Base-by-base conservation (phyloP, 2,329 filamentous ascomycete genomes). In the Stachybotrys chartarum region DNA sequence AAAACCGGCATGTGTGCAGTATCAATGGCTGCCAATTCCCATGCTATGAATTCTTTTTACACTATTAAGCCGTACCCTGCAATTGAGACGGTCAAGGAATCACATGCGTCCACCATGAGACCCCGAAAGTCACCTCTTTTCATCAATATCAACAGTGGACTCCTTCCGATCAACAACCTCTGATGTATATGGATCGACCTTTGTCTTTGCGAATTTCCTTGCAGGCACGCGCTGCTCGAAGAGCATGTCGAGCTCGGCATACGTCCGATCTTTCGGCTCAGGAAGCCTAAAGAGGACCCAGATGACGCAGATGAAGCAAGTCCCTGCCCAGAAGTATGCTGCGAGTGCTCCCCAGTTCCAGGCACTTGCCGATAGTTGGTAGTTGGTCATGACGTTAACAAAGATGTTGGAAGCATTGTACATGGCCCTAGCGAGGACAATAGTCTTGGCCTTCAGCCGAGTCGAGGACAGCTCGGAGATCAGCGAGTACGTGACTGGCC, bases 401-500 rank as follows among this genome's bases (percentile, higher is more conserved):
- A 79, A 72, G 31, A 83, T 79, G 58, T 77, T 77, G 63, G 72
- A 72, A 11, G 79, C 69, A 52, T 82, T 70, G 55, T 70, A 70
- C 0, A 65, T 66, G 0, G 68, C 64, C 12, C 79, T 71, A 1
- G 78, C 76, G 51, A 83, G 67, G 3, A 80, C 78, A 12, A 82
- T 77, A 1, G 79, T 81, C 69, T 82, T 81, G 32, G 75, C 72
- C 57, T 79, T 77, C 44, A 83, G 74, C 8, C 80, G 73, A 1
- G 77, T 78, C 0, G 79, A 81, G 0, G 79, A 79, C 5, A 78
- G 72, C 59, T 83, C 81, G 0, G 79, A 75, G 11, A 81, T 62
- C 31, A 83, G 67, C 1, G 74, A 73, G 64, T 81, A 83, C 5
- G 76, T 76, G 7, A 81, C 74, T 0, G 80, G 80, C 0, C 81